Evolutionary conservation across 192 early-diverging fungal genomes (phyloP), one percentile per base, ranked within the genome.

Genomic region (Dissophora globulifera): DNA sequence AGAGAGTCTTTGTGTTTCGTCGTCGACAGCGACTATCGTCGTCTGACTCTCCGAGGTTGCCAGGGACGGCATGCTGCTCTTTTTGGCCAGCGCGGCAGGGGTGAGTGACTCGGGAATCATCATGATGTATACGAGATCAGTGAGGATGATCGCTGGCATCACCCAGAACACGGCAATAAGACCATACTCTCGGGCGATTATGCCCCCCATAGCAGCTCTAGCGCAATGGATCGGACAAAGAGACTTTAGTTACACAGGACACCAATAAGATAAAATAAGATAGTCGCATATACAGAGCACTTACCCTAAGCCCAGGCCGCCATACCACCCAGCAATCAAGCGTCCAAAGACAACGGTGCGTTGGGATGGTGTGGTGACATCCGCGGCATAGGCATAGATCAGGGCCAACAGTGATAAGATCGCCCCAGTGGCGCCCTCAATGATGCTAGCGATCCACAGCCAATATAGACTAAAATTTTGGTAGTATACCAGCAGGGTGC

Each of bases 251-350:
- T n/a, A n/a, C n/a, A n/a, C n/a, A n/a, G 20, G 49, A 26, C 11
- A 27, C 6, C 20, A 50, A 5, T 9, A 16, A 11, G 32, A 35
- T 15, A 43, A 45, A n/a, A 45, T 45, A 4, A 45, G 43, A 40
- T n/a, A n/a, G n/a, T n/a, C 43, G 43, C 43, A 17, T 45, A 6
- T 12, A n/a, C n/a, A 17, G 43, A 12, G 15, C n/a, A 4, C 43
- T n/a, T 66, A 75, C 71, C 71, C 71, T 51, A 75, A 6, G 7
- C 71, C 71, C 4, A 75, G 8, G 25, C 71, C 71, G 1, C 62
- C 43, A 20, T 75, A 66, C 30, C 33, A 60, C 4, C 62, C 62
- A 0, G 62, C 62, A 17, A 66, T 54, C 19, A 65, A 30, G 5
- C 57, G 54, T 3, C 71, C 71, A 75, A 75, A 75, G 33, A 65